Evolutionary conservation across 164 flowering plant genomes (phyloP).

Genomic region (Houttuynia cordata): DNA sequence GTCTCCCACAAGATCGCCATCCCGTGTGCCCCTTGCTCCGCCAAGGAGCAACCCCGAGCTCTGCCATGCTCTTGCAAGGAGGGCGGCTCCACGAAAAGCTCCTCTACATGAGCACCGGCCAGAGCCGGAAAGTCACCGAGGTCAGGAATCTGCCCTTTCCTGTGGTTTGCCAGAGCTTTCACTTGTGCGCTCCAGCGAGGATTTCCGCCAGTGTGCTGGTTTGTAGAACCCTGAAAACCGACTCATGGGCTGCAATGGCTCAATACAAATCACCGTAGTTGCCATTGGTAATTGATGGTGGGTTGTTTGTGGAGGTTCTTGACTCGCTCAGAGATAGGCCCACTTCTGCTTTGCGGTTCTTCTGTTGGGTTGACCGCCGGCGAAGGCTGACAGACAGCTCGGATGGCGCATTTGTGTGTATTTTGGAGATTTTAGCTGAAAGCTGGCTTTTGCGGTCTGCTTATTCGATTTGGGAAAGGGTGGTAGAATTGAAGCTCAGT

Average conservation of each 20-base stretch:
- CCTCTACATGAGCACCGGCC: too few species aligned
- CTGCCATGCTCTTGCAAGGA: too few species aligned
- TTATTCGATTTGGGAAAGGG: slow-evolving; percentile 29
- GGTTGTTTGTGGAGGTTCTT: slow-evolving; percentile 29
- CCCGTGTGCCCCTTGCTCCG: too few species aligned
- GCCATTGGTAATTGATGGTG: slow-evolving; percentile 21
- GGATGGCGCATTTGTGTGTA: slow-evolving; percentile 20
- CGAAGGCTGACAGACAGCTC: slow-evolving; percentile 25
- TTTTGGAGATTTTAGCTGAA: slow-evolving; percentile 36
- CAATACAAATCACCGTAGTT: slow-evolving; percentile 14
- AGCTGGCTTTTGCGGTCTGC: slow-evolving; percentile 28
- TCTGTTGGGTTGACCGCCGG: slow-evolving; percentile 42
- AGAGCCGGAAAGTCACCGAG: too few species aligned
- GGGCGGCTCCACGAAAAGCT: too few species aligned
- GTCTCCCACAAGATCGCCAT: too few species aligned
- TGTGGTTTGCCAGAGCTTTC: too few species aligned
- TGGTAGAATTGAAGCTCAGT: slow-evolving; percentile 20
- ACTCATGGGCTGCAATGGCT: slow-evolving; percentile 16
- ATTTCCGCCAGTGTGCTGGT: too few species aligned
- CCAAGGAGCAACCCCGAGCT: too few species aligned
- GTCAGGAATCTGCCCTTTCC: too few species aligned
- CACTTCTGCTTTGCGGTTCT: slow-evolving; percentile 34
- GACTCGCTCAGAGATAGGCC: slow-evolving; percentile 26
- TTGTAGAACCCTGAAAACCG: slow-evolving; percentile 9
- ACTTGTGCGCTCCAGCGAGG: too few species aligned